A percentile compares a stretch with the other conserved stretches of the same genome.
Conservation (phyloP, 2,329 filamentous ascomycete genomes). For the Chalaropsis ovoidea region DNA sequence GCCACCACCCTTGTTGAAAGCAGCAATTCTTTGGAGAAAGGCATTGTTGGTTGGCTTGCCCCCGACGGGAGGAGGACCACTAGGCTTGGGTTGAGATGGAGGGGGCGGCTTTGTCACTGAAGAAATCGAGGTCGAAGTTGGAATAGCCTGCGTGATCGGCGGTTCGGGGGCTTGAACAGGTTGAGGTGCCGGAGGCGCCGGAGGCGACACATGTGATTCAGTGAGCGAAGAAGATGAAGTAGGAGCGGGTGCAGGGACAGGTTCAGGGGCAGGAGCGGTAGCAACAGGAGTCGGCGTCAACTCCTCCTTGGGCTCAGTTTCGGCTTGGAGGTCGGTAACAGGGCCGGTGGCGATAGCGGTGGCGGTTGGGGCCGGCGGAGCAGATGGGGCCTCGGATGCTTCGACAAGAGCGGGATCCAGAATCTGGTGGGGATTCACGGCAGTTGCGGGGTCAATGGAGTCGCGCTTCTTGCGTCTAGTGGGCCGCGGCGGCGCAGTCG, state of each 20-base stretch:
- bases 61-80: conserved; percentile 53
- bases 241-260: conserved; percentile 26
- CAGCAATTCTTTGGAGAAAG: conserved; percentile 91
- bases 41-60: conserved; percentile 69
- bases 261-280: conserved; percentile 18
- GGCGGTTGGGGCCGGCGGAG: conserved; percentile 26
- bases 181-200: conserved; percentile 29
- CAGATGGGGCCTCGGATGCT: conserved; percentile 19
- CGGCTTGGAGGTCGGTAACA: background rate
- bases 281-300: background rate
- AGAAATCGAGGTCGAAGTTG: conserved; percentile 34
- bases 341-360: conserved; percentile 29
- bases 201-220: conserved; percentile 30
- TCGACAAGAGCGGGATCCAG: conserved; percentile 27
- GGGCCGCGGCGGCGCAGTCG: conserved; percentile 77
- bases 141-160: conserved; percentile 34
- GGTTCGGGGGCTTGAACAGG: conserved; percentile 29
- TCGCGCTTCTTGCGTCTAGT: conserved; percentile 64
- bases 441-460: conserved; percentile 32
- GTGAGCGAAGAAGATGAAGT: conserved; percentile 32
- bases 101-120: conserved; percentile 31
- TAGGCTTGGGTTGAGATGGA: conserved; percentile 35
- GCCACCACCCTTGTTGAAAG: conserved; percentile 85
- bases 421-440: conserved; percentile 30
- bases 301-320: conserved; percentile 11